Evolutionary conservation across 1,284 basidiomycete species (phyloP).

Genomic region (Sporisorium reilianum): DNA sequence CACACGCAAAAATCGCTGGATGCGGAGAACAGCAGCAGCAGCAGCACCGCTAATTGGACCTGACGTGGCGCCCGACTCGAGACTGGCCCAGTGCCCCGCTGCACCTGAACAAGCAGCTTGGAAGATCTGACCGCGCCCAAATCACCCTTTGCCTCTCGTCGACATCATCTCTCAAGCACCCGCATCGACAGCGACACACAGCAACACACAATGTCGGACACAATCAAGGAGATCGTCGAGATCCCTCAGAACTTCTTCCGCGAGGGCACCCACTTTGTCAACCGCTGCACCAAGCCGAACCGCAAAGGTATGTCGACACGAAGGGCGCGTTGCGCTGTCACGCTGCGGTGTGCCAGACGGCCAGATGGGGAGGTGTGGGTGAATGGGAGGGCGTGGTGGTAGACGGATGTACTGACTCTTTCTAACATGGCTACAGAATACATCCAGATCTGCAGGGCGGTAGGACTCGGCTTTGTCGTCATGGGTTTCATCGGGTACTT

Average conservation of each 20-base stretch:
- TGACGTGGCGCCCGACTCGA: slow-evolving; percentile 13
- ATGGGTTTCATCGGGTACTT: slow-evolving; percentile 70
- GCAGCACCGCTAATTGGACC: slow-evolving; percentile 16
- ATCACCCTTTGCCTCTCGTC: background rate
- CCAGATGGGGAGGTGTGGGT: no score
- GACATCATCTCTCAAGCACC: no score
- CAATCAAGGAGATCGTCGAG: slow-evolving; percentile 88
- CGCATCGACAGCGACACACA: no score
- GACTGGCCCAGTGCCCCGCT: background rate
- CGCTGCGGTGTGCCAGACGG: no score
- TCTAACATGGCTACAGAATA: slow-evolving; percentile 51
- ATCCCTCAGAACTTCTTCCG: slow-evolving; percentile 90
- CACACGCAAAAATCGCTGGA: background rate
- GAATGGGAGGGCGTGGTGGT: no score
- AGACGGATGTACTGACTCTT: background rate
- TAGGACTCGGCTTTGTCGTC: slow-evolving; percentile 67
- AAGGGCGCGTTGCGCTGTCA: no score
- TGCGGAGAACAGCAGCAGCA: slow-evolving; percentile 17
- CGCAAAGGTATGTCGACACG: slow-evolving; percentile 79
- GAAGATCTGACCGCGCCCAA: slow-evolving; percentile 18
- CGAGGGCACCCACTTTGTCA: slow-evolving; percentile 95
- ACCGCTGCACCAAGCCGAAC: slow-evolving; percentile 96
- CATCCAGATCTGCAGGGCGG: slow-evolving; percentile 68
- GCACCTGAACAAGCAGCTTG: no score
- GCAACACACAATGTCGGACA: slow-evolving; percentile 97